Conservation (phyloP, 768 basidiomycete genomes). For the Baorangia bicolor region DNA sequence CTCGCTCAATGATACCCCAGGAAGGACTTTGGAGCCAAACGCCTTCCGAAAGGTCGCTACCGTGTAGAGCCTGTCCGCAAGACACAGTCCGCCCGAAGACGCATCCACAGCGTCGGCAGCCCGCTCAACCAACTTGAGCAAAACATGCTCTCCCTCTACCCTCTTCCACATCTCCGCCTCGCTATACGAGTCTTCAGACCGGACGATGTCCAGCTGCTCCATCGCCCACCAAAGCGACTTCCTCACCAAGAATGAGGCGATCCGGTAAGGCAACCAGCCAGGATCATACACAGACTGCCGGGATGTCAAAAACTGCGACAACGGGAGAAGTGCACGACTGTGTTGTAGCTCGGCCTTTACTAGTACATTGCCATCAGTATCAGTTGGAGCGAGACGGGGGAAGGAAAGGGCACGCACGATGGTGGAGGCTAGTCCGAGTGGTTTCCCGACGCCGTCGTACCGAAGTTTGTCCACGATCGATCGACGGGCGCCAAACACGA, state of each 20-base stretch:
- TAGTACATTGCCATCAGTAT: conserved; percentile 42
- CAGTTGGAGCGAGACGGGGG: neutral
- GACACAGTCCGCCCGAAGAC: conserved; percentile 40
- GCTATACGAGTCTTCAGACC: conserved; percentile 52
- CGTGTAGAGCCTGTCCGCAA: conserved; percentile 62
- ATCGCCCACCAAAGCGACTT: conserved; percentile 88
- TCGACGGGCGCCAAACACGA: conserved; percentile 59
- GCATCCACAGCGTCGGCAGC: conserved; percentile 60
- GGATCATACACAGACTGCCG: conserved; percentile 64
- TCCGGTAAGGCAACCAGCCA: conserved; percentile 66
- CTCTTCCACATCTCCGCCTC: conserved; percentile 50
- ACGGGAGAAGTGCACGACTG: conserved; percentile 44
- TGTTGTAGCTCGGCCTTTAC: conserved; percentile 66
- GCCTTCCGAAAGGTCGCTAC: conserved; percentile 56
- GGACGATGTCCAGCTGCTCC: conserved; percentile 71
- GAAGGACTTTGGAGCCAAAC: conserved; percentile 49
- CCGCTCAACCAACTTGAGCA: conserved; percentile 59
- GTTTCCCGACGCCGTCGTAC: conserved; percentile 71
- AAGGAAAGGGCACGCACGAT: conserved; percentile 53
- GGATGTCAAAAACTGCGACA: conserved; percentile 54
- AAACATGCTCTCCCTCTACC: conserved; percentile 72
- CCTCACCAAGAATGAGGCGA: conserved; percentile 70
- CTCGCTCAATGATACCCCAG: conserved; percentile 50
- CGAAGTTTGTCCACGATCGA: conserved; percentile 58
- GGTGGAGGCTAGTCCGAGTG: conserved; percentile 66